Evolutionary conservation across 2,329 filamentous ascomycete species (phyloP).

Genomic region (Colletotrichum sp.): DNA sequence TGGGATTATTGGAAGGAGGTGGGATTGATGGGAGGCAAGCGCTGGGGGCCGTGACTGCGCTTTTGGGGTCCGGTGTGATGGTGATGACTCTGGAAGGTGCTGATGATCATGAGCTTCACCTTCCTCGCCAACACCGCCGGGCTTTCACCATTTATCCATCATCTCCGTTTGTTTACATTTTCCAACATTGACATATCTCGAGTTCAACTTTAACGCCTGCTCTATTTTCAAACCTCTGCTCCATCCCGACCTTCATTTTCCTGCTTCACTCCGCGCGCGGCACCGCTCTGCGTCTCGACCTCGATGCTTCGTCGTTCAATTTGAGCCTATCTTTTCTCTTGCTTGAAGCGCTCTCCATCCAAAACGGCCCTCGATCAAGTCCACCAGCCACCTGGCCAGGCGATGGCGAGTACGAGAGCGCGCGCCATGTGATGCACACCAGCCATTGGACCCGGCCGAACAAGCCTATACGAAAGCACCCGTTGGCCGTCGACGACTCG

Average conservation of each 20-base stretch:
- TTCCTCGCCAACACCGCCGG: not conserved
- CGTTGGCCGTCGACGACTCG: constrained; percentile 9
- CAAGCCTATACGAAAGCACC: not conserved
- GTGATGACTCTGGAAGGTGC: not conserved
- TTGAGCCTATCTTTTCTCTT: constrained; percentile 7
- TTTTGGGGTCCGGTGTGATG: not conserved
- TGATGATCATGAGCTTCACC: not conserved
- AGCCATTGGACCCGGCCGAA: not conserved
- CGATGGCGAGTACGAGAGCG: constrained; percentile 4
- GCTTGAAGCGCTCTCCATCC: constrained; percentile 11
- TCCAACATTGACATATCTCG: not conserved
- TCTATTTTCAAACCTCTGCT: not conserved
- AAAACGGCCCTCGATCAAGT: not conserved
- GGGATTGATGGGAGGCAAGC: not conserved
- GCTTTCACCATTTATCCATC: not conserved
- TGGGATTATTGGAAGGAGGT: not conserved
- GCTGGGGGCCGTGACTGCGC: not conserved
- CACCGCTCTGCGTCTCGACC: constrained; percentile 15
- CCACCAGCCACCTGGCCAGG: not conserved
- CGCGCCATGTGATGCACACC: constrained; percentile 20
- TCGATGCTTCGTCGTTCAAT: not conserved
- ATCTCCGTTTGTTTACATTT: not conserved
- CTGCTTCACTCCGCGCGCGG: constrained; percentile 21
- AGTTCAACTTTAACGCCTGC: not conserved
- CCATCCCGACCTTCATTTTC: not conserved